Conservation (phyloP, 768 basidiomycete genomes). For the Panus rudis region DNA sequence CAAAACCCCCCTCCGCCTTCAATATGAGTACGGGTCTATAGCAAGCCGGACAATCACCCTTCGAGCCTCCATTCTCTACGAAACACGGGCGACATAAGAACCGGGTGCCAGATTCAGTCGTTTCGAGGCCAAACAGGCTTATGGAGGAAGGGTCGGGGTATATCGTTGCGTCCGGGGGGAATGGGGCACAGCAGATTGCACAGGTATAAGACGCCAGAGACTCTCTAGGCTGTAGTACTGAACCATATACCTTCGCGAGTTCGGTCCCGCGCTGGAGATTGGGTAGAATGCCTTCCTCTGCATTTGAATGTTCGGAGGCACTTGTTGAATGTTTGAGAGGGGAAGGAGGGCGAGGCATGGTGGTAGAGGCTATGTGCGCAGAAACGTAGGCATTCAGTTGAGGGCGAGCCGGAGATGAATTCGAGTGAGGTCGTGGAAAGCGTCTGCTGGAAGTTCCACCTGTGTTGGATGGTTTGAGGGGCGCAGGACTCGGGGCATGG, state of each 20-base stretch:
- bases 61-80: constrained; percentile 63
- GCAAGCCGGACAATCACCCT: constrained; percentile 65
- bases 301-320: constrained; percentile 28
- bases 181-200: constrained; percentile 52
- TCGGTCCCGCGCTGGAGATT: constrained; percentile 48
- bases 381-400: constrained; percentile 43
- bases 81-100: constrained; percentile 78
- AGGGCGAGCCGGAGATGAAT: neutral
- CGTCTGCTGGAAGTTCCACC: constrained; percentile 32
- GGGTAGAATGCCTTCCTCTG: constrained; percentile 55
- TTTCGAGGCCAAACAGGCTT: constrained; percentile 16
- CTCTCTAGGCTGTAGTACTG: constrained; percentile 73
- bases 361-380: constrained; percentile 50
- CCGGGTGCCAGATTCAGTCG: constrained; percentile 22
- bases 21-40: constrained; percentile 64
- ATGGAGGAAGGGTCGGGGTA: constrained; percentile 60
- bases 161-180: constrained; percentile 79
- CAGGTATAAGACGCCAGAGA: constrained; percentile 66
- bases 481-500: constrained; percentile 12
- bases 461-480: constrained; percentile 12
- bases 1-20: constrained; percentile 70
- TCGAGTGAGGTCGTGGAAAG: constrained; percentile 38
- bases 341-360: constrained; percentile 47
- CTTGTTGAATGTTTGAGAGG: constrained; percentile 39
- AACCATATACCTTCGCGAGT: constrained; percentile 77